These are phyloP conservation scores for Erucastrum elatum DNA, from an alignment of 345 rosid genomes.

Conservation along the genomic window DNA sequence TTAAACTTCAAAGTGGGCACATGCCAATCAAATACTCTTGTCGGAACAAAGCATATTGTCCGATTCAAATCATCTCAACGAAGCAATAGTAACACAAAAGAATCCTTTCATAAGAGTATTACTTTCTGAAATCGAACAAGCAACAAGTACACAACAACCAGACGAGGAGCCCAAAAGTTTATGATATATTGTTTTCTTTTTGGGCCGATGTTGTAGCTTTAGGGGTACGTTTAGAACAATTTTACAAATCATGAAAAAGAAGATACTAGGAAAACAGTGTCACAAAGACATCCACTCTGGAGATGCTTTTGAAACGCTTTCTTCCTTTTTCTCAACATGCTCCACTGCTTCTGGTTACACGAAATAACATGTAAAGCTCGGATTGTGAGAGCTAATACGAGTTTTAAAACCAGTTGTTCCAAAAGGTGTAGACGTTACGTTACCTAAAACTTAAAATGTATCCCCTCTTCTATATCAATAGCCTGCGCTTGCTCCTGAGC, in stretches of 20 bases:
- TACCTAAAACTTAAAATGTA: constrained; percentile 14
- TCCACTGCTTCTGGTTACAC: neutral
- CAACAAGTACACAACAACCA: constrained; percentile 2
- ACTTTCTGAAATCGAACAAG: constrained; percentile 16
- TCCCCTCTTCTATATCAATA: constrained; percentile 36
- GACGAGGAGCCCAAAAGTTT: neutral
- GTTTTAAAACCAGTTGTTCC: neutral
- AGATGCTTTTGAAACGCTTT: constrained; percentile 17
- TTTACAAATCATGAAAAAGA: constrained; percentile 14
- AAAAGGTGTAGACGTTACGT: constrained; percentile 19
- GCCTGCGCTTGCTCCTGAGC: constrained; percentile 78
- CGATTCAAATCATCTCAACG: constrained; percentile 6
- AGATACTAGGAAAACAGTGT: constrained; percentile 8
- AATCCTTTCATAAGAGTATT: constrained; percentile 12
- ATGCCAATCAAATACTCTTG: neutral
- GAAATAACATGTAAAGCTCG: constrained; percentile 8
- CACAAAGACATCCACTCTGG: neutral
- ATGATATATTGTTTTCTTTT: constrained; percentile 5
- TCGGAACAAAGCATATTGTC: constrained; percentile 11
- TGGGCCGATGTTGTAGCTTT: constrained; percentile 3
- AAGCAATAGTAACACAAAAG: constrained; percentile 25
- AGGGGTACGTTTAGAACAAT: constrained; percentile 21
- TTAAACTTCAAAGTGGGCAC: neutral
- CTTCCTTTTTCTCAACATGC: constrained; percentile 18
- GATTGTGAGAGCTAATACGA: neutral